Base-by-base conservation (phyloP, 2,329 filamentous ascomycete genomes). In the Cercospora sp. region DNA sequence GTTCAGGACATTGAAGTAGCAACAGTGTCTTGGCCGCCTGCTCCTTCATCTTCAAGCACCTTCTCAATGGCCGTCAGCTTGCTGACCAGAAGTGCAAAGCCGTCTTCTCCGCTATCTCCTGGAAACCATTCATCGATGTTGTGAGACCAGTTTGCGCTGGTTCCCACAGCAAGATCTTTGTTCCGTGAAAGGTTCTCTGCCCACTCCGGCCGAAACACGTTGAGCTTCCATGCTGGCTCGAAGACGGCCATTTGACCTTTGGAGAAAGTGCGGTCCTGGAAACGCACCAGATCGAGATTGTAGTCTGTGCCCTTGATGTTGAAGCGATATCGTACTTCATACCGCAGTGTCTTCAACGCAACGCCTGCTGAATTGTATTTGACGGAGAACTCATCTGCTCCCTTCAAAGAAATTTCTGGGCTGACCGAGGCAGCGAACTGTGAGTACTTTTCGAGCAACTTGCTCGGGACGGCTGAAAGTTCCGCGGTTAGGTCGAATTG, bases 91-190 rank as follows among this genome's bases (percentile, higher is more conserved):
- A 74, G 70, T 16, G 67, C 58, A 67, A 76, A 76, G 4, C 76
- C 76, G 39, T 72, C 69, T 10, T 64, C 60, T 9, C 64, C 62
- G 18, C 65, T 61, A 23, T 65, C 58, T 13, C 68, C 45, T 3
- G 77, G 76, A 42, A 79, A 79, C 75, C 76, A 79, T 9, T 67
- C 70, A 6, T 70, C 67, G 10, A 74, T 69, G 48, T 73, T 74
- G 36, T 74, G 70, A 2, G 64, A 59, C 76, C 77, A 79, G 6
- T 71, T 68, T 2, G 73, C 71, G 33, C 48, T 57, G 23, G 68
- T 67, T 18, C 77, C 77, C 28, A 78, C 71, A 0, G 55, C 12
- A 8, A 79, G 67, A 10, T 71, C 66, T 51, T 75, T 73, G 60
- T 79, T 79, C 60, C 71, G 42, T 1, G 68, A 67, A 12, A 79